Conservation (phyloP, 495 filamentous ascomycete genomes). For the Lichenothelia convexa region DNA sequence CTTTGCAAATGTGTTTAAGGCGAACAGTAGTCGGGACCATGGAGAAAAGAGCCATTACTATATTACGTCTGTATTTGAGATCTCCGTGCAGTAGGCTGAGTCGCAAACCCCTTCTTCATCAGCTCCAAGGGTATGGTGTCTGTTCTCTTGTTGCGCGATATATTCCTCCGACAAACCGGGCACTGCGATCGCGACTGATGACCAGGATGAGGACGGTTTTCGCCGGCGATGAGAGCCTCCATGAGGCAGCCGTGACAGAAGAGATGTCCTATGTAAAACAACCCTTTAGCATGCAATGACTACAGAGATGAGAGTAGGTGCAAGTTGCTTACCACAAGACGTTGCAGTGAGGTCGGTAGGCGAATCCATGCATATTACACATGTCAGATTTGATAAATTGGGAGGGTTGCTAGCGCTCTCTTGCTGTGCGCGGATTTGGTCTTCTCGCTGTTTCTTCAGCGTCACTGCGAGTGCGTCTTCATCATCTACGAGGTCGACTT, state of each 20-base stretch:
- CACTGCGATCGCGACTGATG: slow-evolving; percentile 15
- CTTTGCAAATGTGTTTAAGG: too few species aligned
- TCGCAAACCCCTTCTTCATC: slow-evolving; percentile 13
- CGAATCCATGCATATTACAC: slow-evolving; percentile 76
- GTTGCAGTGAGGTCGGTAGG: slow-evolving; percentile 57
- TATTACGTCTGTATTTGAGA: too few species aligned
- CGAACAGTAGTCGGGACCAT: too few species aligned
- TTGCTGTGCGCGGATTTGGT: too few species aligned
- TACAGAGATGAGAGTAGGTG: too few species aligned
- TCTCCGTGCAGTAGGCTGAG: slow-evolving; percentile 14
- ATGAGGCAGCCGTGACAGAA: slow-evolving; percentile 74
- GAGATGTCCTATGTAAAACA: slow-evolving; percentile 45
- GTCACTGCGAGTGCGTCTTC: too few species aligned
- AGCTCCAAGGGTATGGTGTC: slow-evolving; percentile 19
- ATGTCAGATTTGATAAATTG: too few species aligned
- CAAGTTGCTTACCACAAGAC: slow-evolving; percentile 61
- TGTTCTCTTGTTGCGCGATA: slow-evolving; percentile 10
- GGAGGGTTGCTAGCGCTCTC: too few species aligned
- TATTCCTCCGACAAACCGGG: slow-evolving; percentile 20
- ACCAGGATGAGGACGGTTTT: slow-evolving; percentile 19
- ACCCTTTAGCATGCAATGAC: slow-evolving; percentile 1
- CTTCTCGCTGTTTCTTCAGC: too few species aligned
- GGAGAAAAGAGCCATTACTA: too few species aligned
- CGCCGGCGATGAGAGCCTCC: slow-evolving; percentile 46
- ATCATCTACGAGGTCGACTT: too few species aligned